Evolutionary conservation across 177 flowering plant species (phyloP).

Genomic region (Tripterygium wilfordii): DNA sequence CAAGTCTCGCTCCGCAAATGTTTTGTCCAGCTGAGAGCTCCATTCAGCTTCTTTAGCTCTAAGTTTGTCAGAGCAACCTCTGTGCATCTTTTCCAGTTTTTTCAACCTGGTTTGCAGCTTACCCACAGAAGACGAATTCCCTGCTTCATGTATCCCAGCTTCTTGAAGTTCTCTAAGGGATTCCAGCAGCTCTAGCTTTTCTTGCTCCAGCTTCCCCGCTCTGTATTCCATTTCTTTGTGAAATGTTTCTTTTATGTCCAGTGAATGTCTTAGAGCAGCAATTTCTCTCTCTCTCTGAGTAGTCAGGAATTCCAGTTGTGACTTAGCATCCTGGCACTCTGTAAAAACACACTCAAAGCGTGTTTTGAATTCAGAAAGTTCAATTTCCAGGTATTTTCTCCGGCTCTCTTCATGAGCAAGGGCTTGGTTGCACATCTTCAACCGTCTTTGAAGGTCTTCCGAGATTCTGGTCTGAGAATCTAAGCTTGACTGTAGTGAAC

Average conservation of each 20-base stretch:
- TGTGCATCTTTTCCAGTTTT: constrained; percentile 45
- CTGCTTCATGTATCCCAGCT: constrained; percentile 41
- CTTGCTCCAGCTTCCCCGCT: constrained; percentile 36
- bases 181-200: constrained; percentile 39
- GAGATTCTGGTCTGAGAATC: constrained; percentile 46
- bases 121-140: constrained; percentile 25
- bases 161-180: constrained; percentile 55
- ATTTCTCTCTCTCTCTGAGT: constrained; percentile 41
- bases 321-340: constrained; percentile 40
- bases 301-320: constrained; percentile 29
- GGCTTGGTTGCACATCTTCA: constrained; percentile 61
- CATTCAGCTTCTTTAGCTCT: constrained; percentile 56
- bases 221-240: constrained; percentile 46
- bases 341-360: constrained; percentile 29
- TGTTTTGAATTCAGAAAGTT: constrained; percentile 36
- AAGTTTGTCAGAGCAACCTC: constrained; percentile 31
- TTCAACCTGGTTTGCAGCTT: constrained; percentile 49
- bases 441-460: constrained; percentile 31
- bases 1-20: constrained; percentile 17
- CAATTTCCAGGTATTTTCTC: constrained; percentile 44
- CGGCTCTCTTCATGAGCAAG: constrained; percentile 59
- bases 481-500: constrained; percentile 35
- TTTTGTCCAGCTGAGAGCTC: constrained; percentile 24
- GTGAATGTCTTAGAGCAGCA: constrained; percentile 34
- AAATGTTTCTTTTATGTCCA: constrained; percentile 37